phyloP scores from a whole-genome alignment of 805 yeast species.

The Candida patagonica region DNA sequence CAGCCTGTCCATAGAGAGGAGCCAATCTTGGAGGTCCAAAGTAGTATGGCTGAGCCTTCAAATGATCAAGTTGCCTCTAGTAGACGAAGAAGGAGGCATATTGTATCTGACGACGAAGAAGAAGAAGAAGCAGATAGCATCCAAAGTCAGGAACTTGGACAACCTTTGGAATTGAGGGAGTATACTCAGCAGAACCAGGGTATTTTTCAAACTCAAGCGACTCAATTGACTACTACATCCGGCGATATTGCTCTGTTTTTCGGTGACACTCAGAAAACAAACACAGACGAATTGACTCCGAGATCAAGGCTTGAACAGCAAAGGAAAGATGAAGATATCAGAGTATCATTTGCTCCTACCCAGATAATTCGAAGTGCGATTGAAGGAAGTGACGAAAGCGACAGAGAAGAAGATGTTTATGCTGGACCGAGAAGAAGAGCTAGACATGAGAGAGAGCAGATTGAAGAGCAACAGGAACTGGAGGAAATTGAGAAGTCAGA shows the following conservation, averaged over 20 bases:
- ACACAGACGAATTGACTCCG: not conserved
- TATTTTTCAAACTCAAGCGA: too few species aligned
- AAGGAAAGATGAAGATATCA: not conserved
- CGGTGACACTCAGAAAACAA: slow-evolving; percentile 7
- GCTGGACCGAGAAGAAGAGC: not conserved
- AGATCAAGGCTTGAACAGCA: slow-evolving; percentile 1
- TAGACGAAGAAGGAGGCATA: not conserved
- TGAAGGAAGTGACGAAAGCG: slow-evolving; percentile 1
- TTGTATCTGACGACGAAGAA: slow-evolving; percentile 10
- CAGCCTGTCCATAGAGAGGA: not conserved
- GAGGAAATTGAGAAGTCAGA: too few species aligned
- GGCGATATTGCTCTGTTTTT: slow-evolving; percentile 7
- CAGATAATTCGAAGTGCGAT: too few species aligned
- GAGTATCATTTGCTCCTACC: too few species aligned
- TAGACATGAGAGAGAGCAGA: not conserved
- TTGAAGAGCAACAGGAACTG: not conserved
- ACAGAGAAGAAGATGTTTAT: slow-evolving; percentile 3
- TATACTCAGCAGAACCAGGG: too few species aligned
- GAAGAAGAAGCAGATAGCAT: too few species aligned
- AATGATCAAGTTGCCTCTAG: not conserved
- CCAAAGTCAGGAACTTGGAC: too few species aligned
- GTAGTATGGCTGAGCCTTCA: too few species aligned
- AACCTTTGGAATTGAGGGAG: too few species aligned
- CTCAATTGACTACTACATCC: too few species aligned
- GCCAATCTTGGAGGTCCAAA: slow-evolving; percentile 2